Base-by-base conservation (phyloP, 176 grass and related monocot species). In the Bothriochloa decipiens region DNA sequence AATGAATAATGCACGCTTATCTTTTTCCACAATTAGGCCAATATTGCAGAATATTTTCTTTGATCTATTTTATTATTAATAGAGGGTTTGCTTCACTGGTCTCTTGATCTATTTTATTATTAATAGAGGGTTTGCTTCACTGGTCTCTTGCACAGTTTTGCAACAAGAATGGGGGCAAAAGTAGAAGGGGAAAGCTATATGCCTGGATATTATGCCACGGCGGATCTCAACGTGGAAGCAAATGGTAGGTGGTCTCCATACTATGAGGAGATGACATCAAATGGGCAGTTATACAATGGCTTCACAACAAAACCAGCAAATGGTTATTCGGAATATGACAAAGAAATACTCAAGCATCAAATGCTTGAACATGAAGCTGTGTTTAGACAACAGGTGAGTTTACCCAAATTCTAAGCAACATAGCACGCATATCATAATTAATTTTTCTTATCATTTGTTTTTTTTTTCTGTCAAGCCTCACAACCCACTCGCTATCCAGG, bases 341-440 rank as follows among this genome's bases (percentile, higher is more conserved):
- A 94, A 81, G 89, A 96, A 89, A 90, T 87, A 86, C 79, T 99
- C 63, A 94, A 90, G 77, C 81, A 73, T 68, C 88, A 84, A 63
- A 96, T 99, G 86, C 89, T 99, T 84, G 89, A 93, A 75, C 96
- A 99, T 89, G 96, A 99, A 79, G 87, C 90, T 81, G 86, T 90
- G 78, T 99, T 96, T 78, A 92, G 86, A 82, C 84, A 93, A 73
- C 96, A 99, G 90, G 95, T 97, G 63, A 78, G 65, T 75, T 67
- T 46, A 28, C 62, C 53, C 27, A 39, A 40, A 32, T 82, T 74
- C 3, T 46, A 71, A 75, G 39, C 33, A 39, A 15, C 32, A 65
- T 32, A 61, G 7, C 62, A 78, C 49, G 3, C 8, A 67, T 8
- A 66, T 11, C 46, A 70, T 41, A 61, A 29, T 33, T 28, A 33